These are phyloP conservation scores for Gaultheria prostrata DNA, from an alignment of 148 eudicot species.

Conservation along the genomic window DNA sequence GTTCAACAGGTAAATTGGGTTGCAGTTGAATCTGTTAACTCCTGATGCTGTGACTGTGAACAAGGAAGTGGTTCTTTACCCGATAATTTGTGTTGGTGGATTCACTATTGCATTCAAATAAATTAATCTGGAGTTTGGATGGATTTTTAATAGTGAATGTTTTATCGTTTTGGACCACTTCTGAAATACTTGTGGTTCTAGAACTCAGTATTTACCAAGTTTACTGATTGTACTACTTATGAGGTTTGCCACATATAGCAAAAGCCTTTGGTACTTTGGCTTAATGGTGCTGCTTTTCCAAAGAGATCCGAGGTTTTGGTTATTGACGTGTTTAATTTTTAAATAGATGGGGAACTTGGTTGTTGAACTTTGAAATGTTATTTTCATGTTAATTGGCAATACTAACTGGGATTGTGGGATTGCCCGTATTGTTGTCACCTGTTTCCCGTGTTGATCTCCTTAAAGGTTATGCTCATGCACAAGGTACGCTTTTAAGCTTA, in stretches of 20 bases:
- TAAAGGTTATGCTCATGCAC: not conserved
- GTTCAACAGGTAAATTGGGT: constrained; percentile 11
- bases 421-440: not conserved
- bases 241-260: not conserved
- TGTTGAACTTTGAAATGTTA: not conserved
- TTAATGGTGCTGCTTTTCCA: not conserved
- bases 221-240: not conserved
- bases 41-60: not conserved
- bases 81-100: not conserved
- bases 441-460: not conserved
- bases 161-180: constrained; percentile 3
- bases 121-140: constrained; percentile 9
- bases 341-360: not conserved
- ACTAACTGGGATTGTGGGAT: not conserved
- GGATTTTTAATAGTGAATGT: not conserved
- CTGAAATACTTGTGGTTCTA: not conserved
- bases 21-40: not conserved
- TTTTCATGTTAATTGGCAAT: not conserved
- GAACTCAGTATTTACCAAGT: not conserved
- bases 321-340: not conserved
- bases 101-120: not conserved
- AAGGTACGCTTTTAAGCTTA: not conserved
- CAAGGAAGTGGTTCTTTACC: not conserved
- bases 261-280: not conserved
- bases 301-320: not conserved